Conservation (phyloP, 1,284 basidiomycete genomes). For the Pseudozyma thailandica region DNA sequence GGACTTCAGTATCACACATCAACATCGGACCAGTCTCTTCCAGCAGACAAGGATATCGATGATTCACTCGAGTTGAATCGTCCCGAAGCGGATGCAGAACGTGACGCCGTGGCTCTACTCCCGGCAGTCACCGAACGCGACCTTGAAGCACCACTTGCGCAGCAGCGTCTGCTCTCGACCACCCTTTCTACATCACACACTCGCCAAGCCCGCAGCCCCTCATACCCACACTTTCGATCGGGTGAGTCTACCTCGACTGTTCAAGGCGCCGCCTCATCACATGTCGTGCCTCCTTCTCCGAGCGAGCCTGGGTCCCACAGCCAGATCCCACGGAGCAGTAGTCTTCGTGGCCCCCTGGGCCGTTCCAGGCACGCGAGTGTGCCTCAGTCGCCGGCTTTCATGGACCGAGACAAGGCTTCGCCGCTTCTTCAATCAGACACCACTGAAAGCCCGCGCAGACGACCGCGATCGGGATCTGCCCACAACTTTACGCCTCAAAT, state of each 20-base stretch:
- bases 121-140: conserved; percentile 30
- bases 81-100: conserved; percentile 1
- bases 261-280: not conserved
- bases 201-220: conserved; percentile 2
- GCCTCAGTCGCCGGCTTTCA: not conserved
- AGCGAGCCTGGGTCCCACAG: not conserved
- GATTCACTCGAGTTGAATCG: not conserved
- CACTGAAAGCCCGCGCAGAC: conserved; percentile 15
- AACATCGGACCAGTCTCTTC: not conserved
- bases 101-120: conserved; percentile 6
- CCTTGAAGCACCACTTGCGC: conserved; percentile 7
- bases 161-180: conserved; percentile 1
- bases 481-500: conserved; percentile 29
- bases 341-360: conserved; percentile 20
- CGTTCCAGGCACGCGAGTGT: conserved; percentile 1
- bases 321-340: conserved; percentile 37
- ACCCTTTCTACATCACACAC: not conserved
- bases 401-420: too few species aligned
- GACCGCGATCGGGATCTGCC: conserved; percentile 28
- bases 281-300: not conserved
- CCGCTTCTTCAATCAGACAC: not conserved
- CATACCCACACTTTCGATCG: not conserved
- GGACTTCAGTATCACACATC: conserved; percentile 23
- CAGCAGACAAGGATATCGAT: not conserved
- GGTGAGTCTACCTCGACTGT: not conserved